Percentiles rank a stretch among this genome's conserved stretches.
Conservation (phyloP, 345 rosid genomes). For the Raphanus raphanistrum region DNA sequence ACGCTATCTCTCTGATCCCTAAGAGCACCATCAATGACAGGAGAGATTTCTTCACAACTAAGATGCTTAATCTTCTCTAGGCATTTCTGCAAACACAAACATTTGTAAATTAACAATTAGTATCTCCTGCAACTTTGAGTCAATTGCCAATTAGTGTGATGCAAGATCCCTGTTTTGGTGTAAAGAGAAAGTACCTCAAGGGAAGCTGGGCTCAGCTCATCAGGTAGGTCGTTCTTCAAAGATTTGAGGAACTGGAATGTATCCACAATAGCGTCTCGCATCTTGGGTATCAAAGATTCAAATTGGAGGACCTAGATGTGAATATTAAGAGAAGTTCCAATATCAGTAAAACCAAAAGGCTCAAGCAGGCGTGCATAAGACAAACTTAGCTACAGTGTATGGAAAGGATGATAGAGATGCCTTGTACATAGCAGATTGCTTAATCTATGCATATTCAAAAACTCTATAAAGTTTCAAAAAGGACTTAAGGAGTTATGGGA, state of each 20-base stretch:
- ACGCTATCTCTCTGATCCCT: constrained; percentile 58
- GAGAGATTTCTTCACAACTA: constrained; percentile 55
- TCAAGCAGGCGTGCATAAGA: neutral
- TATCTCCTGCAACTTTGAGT: too few species aligned
- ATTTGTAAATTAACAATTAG: too few species aligned
- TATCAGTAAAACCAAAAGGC: neutral
- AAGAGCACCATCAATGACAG: constrained; percentile 60
- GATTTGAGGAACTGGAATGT: constrained; percentile 62
- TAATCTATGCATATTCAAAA: neutral
- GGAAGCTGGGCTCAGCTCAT: constrained; percentile 65
- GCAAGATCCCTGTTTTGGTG: neutral
- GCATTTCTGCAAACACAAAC: constrained; percentile 58
- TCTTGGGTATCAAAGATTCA: constrained; percentile 68
- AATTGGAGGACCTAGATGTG: constrained; percentile 65
- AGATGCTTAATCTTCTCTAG: constrained; percentile 65
- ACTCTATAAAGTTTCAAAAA: neutral
- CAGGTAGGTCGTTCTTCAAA: constrained; percentile 50
- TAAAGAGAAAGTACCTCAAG: constrained; percentile 63
- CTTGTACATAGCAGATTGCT: neutral
- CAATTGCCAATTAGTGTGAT: neutral
- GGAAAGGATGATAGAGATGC: constrained; percentile 1
- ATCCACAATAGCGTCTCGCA: constrained; percentile 56
- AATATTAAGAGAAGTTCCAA: constrained; percentile 18
- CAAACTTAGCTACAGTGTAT: constrained; percentile 1
- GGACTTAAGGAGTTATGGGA: neutral